Conservation (phyloP, 140 eudicot species). For the Flaveria floridana region DNA sequence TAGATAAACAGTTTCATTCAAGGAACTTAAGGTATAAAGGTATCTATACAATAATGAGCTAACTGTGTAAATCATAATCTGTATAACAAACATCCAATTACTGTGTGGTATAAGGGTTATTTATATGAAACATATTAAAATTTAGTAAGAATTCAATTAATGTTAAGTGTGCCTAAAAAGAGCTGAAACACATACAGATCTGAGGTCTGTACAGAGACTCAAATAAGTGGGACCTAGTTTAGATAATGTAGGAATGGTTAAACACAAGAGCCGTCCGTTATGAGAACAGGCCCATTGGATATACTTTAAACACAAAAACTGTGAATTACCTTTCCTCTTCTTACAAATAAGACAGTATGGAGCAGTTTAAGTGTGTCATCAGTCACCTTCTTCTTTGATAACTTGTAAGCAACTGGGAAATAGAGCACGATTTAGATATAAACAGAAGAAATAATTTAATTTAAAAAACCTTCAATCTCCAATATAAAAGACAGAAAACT, state of each 20-base stretch:
- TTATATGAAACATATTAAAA: slow-evolving; percentile 3
- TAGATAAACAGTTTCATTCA: background rate
- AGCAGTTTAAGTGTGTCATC: slow-evolving; percentile 78
- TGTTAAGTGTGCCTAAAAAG: slow-evolving; percentile 4
- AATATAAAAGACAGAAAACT: background rate
- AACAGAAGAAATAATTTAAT: background rate
- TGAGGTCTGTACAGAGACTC: slow-evolving; percentile 12
- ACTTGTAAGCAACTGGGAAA: slow-evolving; percentile 77
- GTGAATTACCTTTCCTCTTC: slow-evolving; percentile 84
- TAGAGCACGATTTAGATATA: slow-evolving; percentile 17
- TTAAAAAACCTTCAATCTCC: slow-evolving; percentile 1
- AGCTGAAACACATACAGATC: slow-evolving; percentile 4
- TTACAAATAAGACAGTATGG: slow-evolving; percentile 70
- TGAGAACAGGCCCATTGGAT: slow-evolving; percentile 7
- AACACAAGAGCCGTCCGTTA: slow-evolving; percentile 1
- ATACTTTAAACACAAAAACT: slow-evolving; percentile 11
- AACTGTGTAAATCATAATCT: background rate
- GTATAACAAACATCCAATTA: background rate
- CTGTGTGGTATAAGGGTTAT: background rate
- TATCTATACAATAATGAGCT: background rate
- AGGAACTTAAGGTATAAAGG: background rate
- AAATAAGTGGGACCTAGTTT: background rate
- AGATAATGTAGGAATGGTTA: background rate
- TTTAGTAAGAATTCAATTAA: background rate
- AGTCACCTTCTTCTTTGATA: slow-evolving; percentile 64